Conservation (phyloP, 768 basidiomycete genomes). For the Pleurotus pulmonarius region DNA sequence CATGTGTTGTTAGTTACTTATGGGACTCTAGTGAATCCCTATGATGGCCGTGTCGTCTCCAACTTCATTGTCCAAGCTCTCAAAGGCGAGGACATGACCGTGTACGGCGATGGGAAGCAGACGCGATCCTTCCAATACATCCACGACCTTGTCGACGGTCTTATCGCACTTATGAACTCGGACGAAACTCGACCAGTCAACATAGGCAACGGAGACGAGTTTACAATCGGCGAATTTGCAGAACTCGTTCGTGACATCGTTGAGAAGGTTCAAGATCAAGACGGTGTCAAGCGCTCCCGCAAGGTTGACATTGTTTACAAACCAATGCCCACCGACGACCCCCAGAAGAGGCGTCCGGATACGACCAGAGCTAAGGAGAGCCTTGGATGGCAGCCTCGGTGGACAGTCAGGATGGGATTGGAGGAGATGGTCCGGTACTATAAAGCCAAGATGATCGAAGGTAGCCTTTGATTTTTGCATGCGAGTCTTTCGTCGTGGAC, state of each 20-base stretch:
- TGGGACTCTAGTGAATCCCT: conserved; percentile 75
- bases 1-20: conserved; percentile 11
- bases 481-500: too few relatives aligned
- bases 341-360: conserved; percentile 91
- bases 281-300: conserved; percentile 48
- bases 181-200: conserved; percentile 92
- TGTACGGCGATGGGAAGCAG: conserved; percentile 91
- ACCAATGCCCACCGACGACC: conserved; percentile 89
- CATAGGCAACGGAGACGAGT: conserved; percentile 94
- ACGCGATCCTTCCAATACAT: conserved; percentile 98
- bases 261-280: conserved; percentile 86
- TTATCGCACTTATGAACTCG: conserved; percentile 94
- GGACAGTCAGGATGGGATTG: conserved; percentile 89
- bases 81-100: conserved; percentile 94
- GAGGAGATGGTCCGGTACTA: conserved; percentile 96
- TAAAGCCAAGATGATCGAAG: conserved; percentile 85
- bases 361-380: conserved; percentile 83
- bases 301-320: conserved; percentile 71
- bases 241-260: conserved; percentile 90
- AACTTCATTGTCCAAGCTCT: conserved; percentile 99
- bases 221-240: conserved; percentile 93
- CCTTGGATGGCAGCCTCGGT: conserved; percentile 88
- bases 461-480: conserved; percentile 47
- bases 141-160: conserved; percentile 93
- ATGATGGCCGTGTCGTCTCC: conserved; percentile 96